Evolutionary conservation across 768 basidiomycete species (phyloP).

Genomic region (Pholiota microspora): DNA sequence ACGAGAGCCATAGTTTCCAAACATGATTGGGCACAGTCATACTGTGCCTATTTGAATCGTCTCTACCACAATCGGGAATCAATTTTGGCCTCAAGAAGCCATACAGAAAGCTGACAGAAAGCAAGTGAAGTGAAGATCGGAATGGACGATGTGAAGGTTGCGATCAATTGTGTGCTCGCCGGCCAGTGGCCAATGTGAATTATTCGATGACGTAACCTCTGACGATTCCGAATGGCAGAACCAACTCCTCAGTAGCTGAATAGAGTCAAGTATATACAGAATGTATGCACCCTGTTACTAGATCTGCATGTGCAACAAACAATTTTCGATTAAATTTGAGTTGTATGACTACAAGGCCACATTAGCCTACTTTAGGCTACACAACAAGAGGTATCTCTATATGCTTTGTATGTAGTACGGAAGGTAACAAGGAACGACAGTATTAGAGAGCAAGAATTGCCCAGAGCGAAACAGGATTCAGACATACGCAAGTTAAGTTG

Average conservation of each 20-base stretch:
- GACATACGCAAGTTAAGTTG: background rate
- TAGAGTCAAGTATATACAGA: background rate
- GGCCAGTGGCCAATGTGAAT: background rate
- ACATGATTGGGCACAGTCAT: slow-evolving; percentile 6
- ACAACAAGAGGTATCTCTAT: background rate
- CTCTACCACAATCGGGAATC: background rate
- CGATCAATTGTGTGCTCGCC: background rate
- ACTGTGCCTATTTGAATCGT: too few relatives aligned
- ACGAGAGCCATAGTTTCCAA: slow-evolving; percentile 26
- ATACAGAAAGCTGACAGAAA: too few relatives aligned
- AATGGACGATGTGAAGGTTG: background rate
- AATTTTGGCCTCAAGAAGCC: background rate
- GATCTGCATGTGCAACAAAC: background rate
- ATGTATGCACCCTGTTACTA: background rate
- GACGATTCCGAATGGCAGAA: too few relatives aligned
- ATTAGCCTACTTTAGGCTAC: too few relatives aligned
- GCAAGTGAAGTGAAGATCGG: background rate
- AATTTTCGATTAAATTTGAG: background rate
- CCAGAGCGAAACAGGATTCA: background rate
- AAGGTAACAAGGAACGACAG: background rate
- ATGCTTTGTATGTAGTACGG: background rate
- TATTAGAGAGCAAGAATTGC: background rate
- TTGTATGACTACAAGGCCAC: too few relatives aligned
- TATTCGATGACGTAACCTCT: too few relatives aligned
- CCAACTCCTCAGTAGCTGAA: too few relatives aligned